phyloP scores from a whole-genome alignment of 352 stramenopile species.

The Phytophthora boehmeriae region DNA sequence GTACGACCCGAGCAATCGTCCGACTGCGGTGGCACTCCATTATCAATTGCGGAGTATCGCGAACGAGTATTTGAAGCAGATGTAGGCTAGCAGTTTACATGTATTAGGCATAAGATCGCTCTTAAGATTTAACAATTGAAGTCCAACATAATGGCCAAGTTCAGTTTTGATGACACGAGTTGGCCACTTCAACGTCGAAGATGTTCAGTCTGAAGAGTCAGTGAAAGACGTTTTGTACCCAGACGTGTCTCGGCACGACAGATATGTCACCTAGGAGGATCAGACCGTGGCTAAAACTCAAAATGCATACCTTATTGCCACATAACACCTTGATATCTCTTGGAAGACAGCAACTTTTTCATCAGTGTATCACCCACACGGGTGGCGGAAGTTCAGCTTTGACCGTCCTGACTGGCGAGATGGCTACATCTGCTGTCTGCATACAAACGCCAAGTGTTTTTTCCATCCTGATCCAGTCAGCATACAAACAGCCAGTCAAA shows the following conservation, averaged over 20 bases:
- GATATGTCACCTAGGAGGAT: too few relatives aligned
- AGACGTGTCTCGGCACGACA: not conserved
- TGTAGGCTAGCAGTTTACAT: constrained; percentile 11
- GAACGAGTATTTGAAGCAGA: constrained; percentile 22
- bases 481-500: not conserved
- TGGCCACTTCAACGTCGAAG: constrained; percentile 22
- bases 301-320: too few relatives aligned
- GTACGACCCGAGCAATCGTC: constrained; percentile 43
- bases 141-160: too few relatives aligned
- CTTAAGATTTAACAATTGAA: constrained; percentile 4
- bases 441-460: too few relatives aligned
- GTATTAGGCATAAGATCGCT: too few relatives aligned
- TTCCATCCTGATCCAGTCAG: too few relatives aligned
- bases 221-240: constrained; percentile 24
- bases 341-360: not conserved
- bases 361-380: not conserved
- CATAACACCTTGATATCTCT: too few relatives aligned
- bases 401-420: not conserved
- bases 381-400: too few relatives aligned
- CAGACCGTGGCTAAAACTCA: too few relatives aligned
- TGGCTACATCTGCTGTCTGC: not conserved
- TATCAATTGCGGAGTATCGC: constrained; percentile 51
- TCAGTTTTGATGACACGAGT: not conserved
- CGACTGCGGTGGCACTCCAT: constrained; percentile 61
- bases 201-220: constrained; percentile 4